A percentile compares a stretch with the other conserved stretches of the same genome.
Conservation (phyloP, 768 basidiomycete genomes). For the Dendrothele bispora region DNA sequence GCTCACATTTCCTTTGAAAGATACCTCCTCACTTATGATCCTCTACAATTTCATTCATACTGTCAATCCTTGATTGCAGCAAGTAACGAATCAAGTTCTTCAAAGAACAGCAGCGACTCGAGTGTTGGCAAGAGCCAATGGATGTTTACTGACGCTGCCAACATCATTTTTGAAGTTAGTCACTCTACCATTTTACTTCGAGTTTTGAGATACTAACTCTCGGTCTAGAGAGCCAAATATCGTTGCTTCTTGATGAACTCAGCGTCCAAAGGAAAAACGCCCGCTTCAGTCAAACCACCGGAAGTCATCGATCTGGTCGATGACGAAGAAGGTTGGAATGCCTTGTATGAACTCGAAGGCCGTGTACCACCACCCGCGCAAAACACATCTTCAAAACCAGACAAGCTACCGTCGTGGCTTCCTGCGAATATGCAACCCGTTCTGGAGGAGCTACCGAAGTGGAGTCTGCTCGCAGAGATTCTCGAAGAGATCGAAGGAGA, state of each 20-base stretch:
- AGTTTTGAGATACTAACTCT: no score
- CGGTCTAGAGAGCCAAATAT: conserved; percentile 31
- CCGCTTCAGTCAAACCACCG: conserved; percentile 23
- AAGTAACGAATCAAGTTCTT: conserved; percentile 41
- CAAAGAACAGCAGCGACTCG: conserved; percentile 28
- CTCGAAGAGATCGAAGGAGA: conserved; percentile 90
- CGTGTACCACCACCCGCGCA: conserved; percentile 1
- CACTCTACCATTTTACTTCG: no score
- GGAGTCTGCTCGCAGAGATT: conserved; percentile 82
- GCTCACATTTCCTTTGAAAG: no score
- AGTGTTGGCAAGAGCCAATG: conserved; percentile 69
- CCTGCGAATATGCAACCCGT: conserved; percentile 81
- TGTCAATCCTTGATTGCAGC: conserved; percentile 83
- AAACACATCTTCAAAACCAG: conserved; percentile 10
- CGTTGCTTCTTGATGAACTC: conserved; percentile 14
- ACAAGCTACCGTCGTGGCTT: conserved; percentile 55
- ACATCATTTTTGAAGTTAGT: conserved; percentile 86
- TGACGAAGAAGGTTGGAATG: conserved; percentile 75
- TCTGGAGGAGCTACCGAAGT: conserved; percentile 94
- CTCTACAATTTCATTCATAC: conserved; percentile 87
- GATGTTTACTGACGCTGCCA: conserved; percentile 92
- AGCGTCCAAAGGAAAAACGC: not conserved
- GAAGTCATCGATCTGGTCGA: conserved; percentile 44
- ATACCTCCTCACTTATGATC: conserved; percentile 90
- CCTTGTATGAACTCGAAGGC: conserved; percentile 62